phyloP scores from a whole-genome alignment of 2,329 filamentous ascomycete species.

The Ophiostoma tasmaniense region DNA sequence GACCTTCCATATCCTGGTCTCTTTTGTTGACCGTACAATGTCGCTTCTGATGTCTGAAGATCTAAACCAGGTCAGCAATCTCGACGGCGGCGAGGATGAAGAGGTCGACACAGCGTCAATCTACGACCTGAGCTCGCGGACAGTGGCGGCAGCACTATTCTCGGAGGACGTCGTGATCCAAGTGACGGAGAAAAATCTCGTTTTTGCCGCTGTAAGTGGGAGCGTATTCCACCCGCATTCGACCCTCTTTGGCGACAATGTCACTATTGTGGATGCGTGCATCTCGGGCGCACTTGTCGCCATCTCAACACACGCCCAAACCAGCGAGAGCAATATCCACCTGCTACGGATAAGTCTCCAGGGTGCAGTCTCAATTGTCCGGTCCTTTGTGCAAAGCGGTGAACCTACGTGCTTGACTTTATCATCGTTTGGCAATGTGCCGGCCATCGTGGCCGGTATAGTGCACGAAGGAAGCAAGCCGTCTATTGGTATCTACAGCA shows the following conservation, averaged over 20 bases:
- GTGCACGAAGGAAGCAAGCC: slow-evolving; percentile 27
- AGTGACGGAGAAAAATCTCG: slow-evolving; percentile 42
- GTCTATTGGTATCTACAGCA: slow-evolving; percentile 28
- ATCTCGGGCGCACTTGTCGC: slow-evolving; percentile 33
- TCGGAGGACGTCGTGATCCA: slow-evolving; percentile 39
- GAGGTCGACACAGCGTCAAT: slow-evolving; percentile 23
- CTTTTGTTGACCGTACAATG: slow-evolving; percentile 41
- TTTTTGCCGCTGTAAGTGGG: slow-evolving; percentile 30
- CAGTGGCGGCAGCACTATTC: slow-evolving; percentile 38
- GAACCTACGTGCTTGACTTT: slow-evolving; percentile 43
- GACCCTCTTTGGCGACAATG: slow-evolving; percentile 8
- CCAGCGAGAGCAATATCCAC: slow-evolving; percentile 29
- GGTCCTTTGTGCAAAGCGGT: slow-evolving; percentile 32
- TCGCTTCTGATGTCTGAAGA: slow-evolving; percentile 43
- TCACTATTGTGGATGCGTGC: slow-evolving; percentile 35
- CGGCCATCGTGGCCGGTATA: slow-evolving; percentile 30
- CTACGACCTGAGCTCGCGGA: slow-evolving; percentile 47
- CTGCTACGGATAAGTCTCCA: slow-evolving; percentile 29
- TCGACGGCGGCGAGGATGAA: slow-evolving; percentile 18
- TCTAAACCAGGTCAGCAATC: slow-evolving; percentile 37
- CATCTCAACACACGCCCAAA: slow-evolving; percentile 35
- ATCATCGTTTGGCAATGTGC: slow-evolving; percentile 23
- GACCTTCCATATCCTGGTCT: slow-evolving; percentile 38
- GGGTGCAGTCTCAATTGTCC: slow-evolving; percentile 23
- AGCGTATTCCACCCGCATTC: slow-evolving; percentile 13